Evolutionary conservation across 2,329 filamentous ascomycete genomes (phyloP), one percentile per base, ranked within the genome.

Genomic region (Fusarium multiceps): DNA sequence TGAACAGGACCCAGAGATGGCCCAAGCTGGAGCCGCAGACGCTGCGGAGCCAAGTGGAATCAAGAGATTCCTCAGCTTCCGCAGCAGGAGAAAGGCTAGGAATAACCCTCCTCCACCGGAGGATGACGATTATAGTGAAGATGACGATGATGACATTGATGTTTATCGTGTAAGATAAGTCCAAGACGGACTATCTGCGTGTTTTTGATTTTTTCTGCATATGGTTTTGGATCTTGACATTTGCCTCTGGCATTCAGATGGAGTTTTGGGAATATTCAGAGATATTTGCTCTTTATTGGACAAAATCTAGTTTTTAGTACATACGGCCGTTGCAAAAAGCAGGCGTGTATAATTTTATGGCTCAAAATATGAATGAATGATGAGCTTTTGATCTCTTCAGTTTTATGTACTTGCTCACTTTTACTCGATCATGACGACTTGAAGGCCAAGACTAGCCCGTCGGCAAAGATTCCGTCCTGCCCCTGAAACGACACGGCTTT

Each of bases 21-120:
- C 66, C 28, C 43, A 61, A 23, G 61, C 47, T 66, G 42, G 53
- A 54, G 42, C 47, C 18, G 20, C 71, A 20, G 65, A 68, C 23
- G 64, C 60, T 25, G 72, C 74, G 32, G 76, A 78, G 27, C 75
- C 79, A 12, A 78, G 74, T 27, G 80, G 80, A 1, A 79, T 86
- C 57, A 84, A 83, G 77, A 80, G 82, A 62, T 72, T 85, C 40
- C 69, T 86, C 23, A 86, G 83, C 70, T 76, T 85, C 63, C 79
- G 78, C 64, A 82, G 34, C 34, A 37, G 34, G 18, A 37, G 78
- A 72, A 82, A 81, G 70, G 59, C 74, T 0, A 68, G 69, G 59
- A 73, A 71, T 62, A 73, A 71, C 63, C 51, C 53, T 34, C 70
- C 65, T 46, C 62, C 61, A 4, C 51, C 46, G 6, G 73, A 75